phyloP scores from a whole-genome alignment of 805 yeast species.

The Aciculoconidium aculeatum region DNA sequence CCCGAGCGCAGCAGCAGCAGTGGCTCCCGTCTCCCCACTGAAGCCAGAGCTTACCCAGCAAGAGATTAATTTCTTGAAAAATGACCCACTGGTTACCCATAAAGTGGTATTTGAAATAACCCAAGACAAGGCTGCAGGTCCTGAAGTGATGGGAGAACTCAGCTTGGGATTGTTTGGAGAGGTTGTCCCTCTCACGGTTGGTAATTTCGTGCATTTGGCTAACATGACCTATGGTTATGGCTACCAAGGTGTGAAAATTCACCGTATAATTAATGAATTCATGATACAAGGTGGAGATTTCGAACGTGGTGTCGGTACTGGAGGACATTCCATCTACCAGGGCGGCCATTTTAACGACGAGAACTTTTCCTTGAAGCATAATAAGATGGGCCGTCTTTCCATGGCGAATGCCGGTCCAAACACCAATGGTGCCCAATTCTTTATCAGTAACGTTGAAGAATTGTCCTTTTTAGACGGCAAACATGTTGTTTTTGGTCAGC shows the following conservation, averaged over 20 bases:
- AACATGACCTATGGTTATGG: slow-evolving; percentile 24
- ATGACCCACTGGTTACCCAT: slow-evolving; percentile 49
- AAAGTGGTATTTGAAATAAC: slow-evolving; percentile 36
- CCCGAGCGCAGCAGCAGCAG: too few species aligned
- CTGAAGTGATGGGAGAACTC: slow-evolving; percentile 34
- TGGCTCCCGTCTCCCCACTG: slow-evolving; percentile 3
- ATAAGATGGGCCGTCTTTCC: slow-evolving; percentile 19
- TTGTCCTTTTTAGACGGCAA: slow-evolving; percentile 14
- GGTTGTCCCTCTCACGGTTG: slow-evolving; percentile 47
- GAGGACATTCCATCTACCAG: slow-evolving; percentile 13
- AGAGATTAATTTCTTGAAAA: slow-evolving; percentile 16
- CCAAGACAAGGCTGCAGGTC: slow-evolving; percentile 17
- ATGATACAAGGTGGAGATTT: slow-evolving; percentile 38
- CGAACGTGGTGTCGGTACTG: slow-evolving; percentile 12
- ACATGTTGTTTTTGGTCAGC: slow-evolving; percentile 25
- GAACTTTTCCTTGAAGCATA: slow-evolving; percentile 18
- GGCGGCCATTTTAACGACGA: slow-evolving; percentile 14
- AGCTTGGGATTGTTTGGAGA: slow-evolving; percentile 61
- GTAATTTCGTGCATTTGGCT: slow-evolving; percentile 27
- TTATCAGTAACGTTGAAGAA: slow-evolving; percentile 15
- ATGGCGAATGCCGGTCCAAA: slow-evolving; percentile 22
- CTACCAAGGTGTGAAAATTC: slow-evolving; percentile 20
- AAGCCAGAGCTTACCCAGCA: slow-evolving; percentile 10
- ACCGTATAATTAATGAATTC: slow-evolving; percentile 30
- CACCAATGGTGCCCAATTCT: slow-evolving; percentile 21